These are phyloP conservation scores for Hypoxylon subgilvum DNA, from an alignment of 495 filamentous ascomycete species.

Conservation along the genomic window DNA sequence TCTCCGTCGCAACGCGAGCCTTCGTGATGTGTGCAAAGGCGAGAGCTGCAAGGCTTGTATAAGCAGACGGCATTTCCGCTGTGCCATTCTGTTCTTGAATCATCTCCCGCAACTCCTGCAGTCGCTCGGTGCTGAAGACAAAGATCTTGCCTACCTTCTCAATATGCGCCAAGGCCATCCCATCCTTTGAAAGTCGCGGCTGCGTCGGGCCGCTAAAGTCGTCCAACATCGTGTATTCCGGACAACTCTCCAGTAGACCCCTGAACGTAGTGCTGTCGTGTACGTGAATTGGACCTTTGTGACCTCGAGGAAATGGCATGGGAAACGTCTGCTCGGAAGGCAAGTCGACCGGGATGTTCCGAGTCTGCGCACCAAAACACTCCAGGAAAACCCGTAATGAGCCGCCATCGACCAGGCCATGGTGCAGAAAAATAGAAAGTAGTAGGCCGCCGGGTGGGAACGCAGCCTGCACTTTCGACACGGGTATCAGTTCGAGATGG, in stretches of 20 bases:
- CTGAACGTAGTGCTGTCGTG: slow-evolving; percentile 28
- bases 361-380: slow-evolving; percentile 47
- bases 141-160: slow-evolving; percentile 45
- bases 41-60: slow-evolving; percentile 42
- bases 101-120: slow-evolving; percentile 36
- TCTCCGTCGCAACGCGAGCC: slow-evolving; percentile 31
- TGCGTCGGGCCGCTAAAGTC: slow-evolving; percentile 43
- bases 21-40: slow-evolving; percentile 42
- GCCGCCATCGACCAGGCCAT: slow-evolving; percentile 48
- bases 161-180: slow-evolving; percentile 32
- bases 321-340: slow-evolving; percentile 36
- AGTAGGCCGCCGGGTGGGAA: slow-evolving; percentile 43
- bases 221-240: slow-evolving; percentile 41
- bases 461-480: slow-evolving; percentile 41
- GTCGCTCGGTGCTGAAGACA: slow-evolving; percentile 38
- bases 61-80: slow-evolving; percentile 36
- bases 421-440: slow-evolving; percentile 46
- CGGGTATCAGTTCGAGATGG: slow-evolving; percentile 36
- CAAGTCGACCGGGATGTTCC: slow-evolving; percentile 20
- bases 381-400: slow-evolving; percentile 58
- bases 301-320: slow-evolving; percentile 20
- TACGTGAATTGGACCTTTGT: slow-evolving; percentile 26
- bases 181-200: slow-evolving; percentile 26
- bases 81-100: slow-evolving; percentile 25
- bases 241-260: slow-evolving; percentile 29